Evolutionary conservation across 2,329 filamentous ascomycete genomes (phyloP).

Genomic region (Clonostachys chloroleuca): DNA sequence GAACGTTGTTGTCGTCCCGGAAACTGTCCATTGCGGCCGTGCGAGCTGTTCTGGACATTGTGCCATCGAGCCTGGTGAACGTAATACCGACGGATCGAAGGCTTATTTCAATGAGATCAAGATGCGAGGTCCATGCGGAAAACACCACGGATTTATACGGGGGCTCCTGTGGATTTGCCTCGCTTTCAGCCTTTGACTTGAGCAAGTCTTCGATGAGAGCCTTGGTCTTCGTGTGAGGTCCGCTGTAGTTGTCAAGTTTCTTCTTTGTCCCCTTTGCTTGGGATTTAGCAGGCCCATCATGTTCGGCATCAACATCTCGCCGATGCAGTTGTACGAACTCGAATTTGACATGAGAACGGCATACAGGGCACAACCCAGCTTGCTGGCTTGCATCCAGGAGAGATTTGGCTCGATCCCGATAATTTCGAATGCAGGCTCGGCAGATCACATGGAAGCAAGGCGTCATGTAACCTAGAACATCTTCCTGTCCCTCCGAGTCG

Average conservation of each 20-base stretch:
- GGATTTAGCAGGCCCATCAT: conserved; percentile 42
- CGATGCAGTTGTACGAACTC: conserved; percentile 66
- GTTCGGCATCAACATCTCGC: conserved; percentile 51
- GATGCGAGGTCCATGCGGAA: conserved; percentile 91
- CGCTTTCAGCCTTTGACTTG: conserved; percentile 57
- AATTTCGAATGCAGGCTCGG: conserved; percentile 61
- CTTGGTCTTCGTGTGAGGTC: conserved; percentile 88
- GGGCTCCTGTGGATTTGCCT: conserved; percentile 55
- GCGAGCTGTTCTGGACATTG: conserved; percentile 73
- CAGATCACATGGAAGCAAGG: conserved; percentile 87
- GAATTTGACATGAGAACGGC: conserved; percentile 58
- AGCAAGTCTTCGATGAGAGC: conserved; percentile 75
- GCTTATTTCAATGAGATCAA: conserved; percentile 86
- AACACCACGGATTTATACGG: conserved; percentile 94
- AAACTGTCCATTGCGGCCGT: conserved; percentile 74
- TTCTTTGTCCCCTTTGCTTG: conserved; percentile 29
- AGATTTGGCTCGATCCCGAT: conserved; percentile 47
- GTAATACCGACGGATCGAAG: conserved; percentile 62
- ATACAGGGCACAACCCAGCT: conserved; percentile 61
- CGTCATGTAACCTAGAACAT: conserved; percentile 74
- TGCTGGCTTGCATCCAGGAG: conserved; percentile 26
- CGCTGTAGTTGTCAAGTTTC: conserved; percentile 68
- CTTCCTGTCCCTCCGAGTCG: conserved; percentile 54
- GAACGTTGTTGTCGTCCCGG: conserved; percentile 64
- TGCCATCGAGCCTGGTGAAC: conserved; percentile 83